phyloP scores from a whole-genome alignment of 768 basidiomycete genomes.

The Exidia glandulosa region DNA sequence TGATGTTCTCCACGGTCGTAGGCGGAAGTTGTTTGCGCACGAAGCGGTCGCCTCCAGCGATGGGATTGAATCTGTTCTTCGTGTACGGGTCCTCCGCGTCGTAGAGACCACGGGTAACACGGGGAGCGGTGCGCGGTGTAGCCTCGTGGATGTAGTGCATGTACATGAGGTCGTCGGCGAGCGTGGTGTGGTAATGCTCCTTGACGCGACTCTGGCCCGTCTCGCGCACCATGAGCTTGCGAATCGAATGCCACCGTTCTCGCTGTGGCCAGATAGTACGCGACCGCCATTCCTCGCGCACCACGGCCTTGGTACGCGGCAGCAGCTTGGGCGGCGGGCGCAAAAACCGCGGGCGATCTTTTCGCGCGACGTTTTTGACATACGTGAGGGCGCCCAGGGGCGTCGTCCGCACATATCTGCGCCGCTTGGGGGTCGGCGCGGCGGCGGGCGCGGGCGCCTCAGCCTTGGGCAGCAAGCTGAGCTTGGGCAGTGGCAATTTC shows the following conservation, averaged over 20 bases:
- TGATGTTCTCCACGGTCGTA: conserved; percentile 55
- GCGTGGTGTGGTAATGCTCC: conserved; percentile 74
- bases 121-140: conserved; percentile 38
- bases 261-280: neutral
- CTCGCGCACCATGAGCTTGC: conserved; percentile 52
- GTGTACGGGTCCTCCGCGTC: conserved; percentile 77
- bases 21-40: conserved; percentile 56
- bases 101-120: conserved; percentile 53
- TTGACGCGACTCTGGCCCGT: conserved; percentile 61
- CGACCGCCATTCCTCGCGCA: neutral
- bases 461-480: neutral
- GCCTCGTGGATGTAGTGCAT: conserved; percentile 79
- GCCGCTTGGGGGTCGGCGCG: neutral
- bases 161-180: conserved; percentile 87
- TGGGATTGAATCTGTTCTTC: conserved; percentile 63
- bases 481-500: neutral
- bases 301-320: neutral
- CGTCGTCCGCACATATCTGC: neutral
- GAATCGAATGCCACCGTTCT: neutral
- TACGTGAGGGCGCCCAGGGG: too few species aligned
- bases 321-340: neutral
- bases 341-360: neutral
- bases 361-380: too few species aligned
- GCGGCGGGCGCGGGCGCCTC: neutral
- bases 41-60: conserved; percentile 55